Percentiles rank a stretch among this genome's conserved stretches.
Conservation (phyloP, 352 stramenopile genomes). For the Globisporangium cederbergense region DNA sequence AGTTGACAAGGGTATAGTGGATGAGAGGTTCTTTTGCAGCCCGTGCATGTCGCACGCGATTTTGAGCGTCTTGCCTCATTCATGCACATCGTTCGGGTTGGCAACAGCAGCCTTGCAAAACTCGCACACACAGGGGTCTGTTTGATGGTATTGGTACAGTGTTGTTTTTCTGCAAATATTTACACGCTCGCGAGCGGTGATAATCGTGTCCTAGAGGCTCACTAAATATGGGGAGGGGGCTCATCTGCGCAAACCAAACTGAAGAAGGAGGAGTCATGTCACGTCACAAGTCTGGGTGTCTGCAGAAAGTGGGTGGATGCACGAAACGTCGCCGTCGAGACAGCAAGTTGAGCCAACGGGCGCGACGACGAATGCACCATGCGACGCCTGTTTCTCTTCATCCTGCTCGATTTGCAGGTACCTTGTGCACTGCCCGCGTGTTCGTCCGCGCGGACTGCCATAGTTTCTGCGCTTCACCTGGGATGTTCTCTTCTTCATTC, state of each 20-base stretch:
- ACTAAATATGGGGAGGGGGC: conserved; percentile 5
- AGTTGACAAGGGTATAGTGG: background rate
- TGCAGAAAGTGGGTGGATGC: background rate
- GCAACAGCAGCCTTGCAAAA: too few species aligned
- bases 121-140: background rate
- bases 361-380: background rate
- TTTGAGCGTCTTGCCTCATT: too few species aligned
- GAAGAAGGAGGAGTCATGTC: background rate
- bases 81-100: too few species aligned
- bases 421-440: background rate
- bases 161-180: conserved; percentile 3
- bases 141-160: conserved; percentile 2
- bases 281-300: background rate
- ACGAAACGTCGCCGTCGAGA: background rate
- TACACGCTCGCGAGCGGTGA: background rate
- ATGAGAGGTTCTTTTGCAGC: background rate
- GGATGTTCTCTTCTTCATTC: conserved; percentile 13
- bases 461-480: background rate
- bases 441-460: background rate
- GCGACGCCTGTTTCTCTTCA: background rate
- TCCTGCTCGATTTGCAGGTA: background rate
- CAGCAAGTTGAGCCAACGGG: background rate
- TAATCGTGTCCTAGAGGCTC: conserved; percentile 2
- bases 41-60: background rate
- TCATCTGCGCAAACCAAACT: background rate